Conservation (phyloP, 306 rosid genomes). For the Ziziphus jujuba region DNA sequence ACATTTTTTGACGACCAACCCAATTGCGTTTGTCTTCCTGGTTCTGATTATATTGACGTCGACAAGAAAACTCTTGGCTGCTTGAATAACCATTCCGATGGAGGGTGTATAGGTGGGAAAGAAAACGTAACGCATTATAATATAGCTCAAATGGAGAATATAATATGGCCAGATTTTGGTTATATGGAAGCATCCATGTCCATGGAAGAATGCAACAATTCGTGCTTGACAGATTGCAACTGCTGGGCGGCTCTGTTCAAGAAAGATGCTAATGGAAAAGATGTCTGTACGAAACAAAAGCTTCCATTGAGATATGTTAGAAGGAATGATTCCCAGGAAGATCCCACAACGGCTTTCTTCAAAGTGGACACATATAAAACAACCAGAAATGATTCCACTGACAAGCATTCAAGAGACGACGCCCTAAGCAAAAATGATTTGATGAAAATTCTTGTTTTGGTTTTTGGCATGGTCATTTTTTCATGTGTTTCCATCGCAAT, state of each 20-base stretch:
- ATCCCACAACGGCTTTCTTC: constrained; percentile 6
- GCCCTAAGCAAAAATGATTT: neutral
- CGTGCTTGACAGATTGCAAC: constrained; percentile 22
- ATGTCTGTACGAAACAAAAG: neutral
- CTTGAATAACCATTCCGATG: constrained; percentile 6
- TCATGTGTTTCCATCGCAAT: constrained; percentile 4
- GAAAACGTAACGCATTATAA: neutral
- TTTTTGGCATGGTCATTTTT: neutral
- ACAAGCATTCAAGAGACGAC: no score
- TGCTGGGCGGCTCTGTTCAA: constrained; percentile 14
- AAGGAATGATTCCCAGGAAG: neutral
- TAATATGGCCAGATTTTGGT: neutral
- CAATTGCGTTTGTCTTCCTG: constrained; percentile 18
- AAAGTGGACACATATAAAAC: neutral
- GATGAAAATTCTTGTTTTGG: constrained; percentile 3
- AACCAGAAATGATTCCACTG: no score
- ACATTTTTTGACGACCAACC: neutral
- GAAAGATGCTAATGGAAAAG: no score
- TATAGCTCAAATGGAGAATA: constrained; percentile 1
- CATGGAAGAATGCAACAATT: constrained; percentile 1
- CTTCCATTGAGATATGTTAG: constrained; percentile 14
- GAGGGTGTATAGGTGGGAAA: constrained; percentile 3
- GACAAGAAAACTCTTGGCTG: constrained; percentile 8
- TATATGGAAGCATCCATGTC: neutral
- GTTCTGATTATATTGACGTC: constrained; percentile 5